Percentiles rank a stretch among this genome's conserved stretches.
Evolutionary conservation across 2,329 filamentous ascomycete genomes (phyloP).

Genomic region (Teratosphaeria pseudoeucalypti): DNA sequence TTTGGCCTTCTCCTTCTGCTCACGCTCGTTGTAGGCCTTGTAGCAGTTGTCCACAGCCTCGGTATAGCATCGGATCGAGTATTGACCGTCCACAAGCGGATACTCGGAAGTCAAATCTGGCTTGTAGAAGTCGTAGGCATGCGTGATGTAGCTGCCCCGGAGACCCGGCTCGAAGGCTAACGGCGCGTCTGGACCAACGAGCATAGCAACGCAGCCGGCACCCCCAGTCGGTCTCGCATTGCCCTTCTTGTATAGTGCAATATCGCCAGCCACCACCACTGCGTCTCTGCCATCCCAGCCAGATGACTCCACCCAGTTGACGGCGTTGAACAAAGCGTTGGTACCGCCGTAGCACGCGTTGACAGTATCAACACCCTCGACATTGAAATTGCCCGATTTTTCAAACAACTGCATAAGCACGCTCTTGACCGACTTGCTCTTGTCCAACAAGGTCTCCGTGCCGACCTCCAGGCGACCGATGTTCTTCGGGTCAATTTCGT

Average conservation of each 20-base stretch:
- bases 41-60: conserved; percentile 44
- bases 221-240: conserved; percentile 43
- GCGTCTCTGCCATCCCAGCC: conserved; percentile 44
- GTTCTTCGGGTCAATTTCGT: conserved; percentile 40
- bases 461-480: conserved; percentile 45
- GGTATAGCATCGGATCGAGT: conserved; percentile 43
- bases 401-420: conserved; percentile 45
- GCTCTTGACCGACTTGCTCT: conserved; percentile 46
- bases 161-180: conserved; percentile 40
- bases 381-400: conserved; percentile 42
- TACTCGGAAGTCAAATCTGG: conserved; percentile 45
- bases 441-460: conserved; percentile 45
- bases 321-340: conserved; percentile 44
- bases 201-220: conserved; percentile 44
- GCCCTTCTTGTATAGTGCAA: conserved; percentile 46
- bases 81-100: conserved; percentile 43
- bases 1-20: conserved; percentile 36
- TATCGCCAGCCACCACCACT: conserved; percentile 43
- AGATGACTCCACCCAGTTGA: conserved; percentile 46
- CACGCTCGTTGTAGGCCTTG: conserved; percentile 43
- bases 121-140: conserved; percentile 48
- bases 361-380: conserved; percentile 44
- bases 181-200: conserved; percentile 41
- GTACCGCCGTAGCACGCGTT: conserved; percentile 47
- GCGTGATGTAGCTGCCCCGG: conserved; percentile 41